Conservation (phyloP, 2,329 filamentous ascomycete species). For the Byssothecium circinans region DNA sequence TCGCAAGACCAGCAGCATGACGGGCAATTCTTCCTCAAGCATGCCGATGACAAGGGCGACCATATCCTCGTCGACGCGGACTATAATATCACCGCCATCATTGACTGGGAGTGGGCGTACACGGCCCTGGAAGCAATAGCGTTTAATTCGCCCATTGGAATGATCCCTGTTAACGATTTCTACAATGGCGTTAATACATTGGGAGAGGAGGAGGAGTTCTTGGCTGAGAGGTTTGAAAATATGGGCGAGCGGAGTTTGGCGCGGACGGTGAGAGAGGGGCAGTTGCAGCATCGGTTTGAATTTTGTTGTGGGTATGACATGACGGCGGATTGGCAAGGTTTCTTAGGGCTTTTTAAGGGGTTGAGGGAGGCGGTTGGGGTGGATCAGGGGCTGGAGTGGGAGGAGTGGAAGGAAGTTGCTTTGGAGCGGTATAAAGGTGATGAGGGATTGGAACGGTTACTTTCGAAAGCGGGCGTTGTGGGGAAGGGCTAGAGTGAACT, state of each 20-base stretch:
- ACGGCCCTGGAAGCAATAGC: constrained; percentile 41
- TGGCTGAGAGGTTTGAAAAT: constrained; percentile 38
- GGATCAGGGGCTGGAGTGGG: constrained; percentile 43
- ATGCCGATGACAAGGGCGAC: constrained; percentile 54
- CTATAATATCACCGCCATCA: constrained; percentile 52
- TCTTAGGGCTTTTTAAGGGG: constrained; percentile 47
- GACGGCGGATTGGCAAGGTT: constrained; percentile 46
- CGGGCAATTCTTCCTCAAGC: constrained; percentile 48
- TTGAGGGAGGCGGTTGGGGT: constrained; percentile 41
- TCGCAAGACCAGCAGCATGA: constrained; percentile 17
- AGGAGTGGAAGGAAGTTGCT: constrained; percentile 43
- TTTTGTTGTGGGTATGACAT: constrained; percentile 51
- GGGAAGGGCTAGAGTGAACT: too few species aligned
- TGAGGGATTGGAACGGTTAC: constrained; percentile 10
- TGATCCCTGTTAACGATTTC: constrained; percentile 48
- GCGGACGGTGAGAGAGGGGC: constrained; percentile 42
- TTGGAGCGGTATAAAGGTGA: constrained; percentile 39
- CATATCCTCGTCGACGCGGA: constrained; percentile 52
- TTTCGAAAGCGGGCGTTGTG: neutral
- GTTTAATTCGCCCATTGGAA: constrained; percentile 48
- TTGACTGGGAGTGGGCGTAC: constrained; percentile 49
- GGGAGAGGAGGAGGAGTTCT: constrained; percentile 44
- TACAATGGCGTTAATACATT: constrained; percentile 42
- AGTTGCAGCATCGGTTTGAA: constrained; percentile 44
- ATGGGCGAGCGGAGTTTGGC: constrained; percentile 42